Evolutionary conservation across 768 basidiomycete species (phyloP).

Genomic region (Auricularia sp.): DNA sequence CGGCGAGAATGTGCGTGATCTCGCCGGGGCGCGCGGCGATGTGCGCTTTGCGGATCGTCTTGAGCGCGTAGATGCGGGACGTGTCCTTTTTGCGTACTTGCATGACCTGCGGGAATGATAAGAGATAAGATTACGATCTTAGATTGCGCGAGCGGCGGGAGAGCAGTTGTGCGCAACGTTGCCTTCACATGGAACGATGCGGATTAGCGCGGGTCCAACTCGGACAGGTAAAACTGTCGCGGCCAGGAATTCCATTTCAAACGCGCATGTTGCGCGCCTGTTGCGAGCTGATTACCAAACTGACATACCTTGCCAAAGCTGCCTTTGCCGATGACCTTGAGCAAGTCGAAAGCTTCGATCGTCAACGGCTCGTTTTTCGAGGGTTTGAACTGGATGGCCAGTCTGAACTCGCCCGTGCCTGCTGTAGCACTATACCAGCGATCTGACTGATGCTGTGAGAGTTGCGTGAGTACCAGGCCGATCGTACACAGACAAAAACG

Average conservation of each 20-base stretch:
- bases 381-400: slow-evolving; percentile 91
- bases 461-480: neutral
- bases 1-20: slow-evolving; percentile 95
- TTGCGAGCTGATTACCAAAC: neutral
- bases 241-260: too few relatives aligned
- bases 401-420: slow-evolving; percentile 85
- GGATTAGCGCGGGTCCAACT: too few relatives aligned
- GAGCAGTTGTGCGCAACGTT: too few relatives aligned
- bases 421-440: slow-evolving; percentile 82
- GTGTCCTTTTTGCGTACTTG: slow-evolving; percentile 99
- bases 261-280: too few relatives aligned
- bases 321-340: slow-evolving; percentile 97
- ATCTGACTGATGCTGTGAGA: slow-evolving; percentile 63
- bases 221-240: too few relatives aligned
- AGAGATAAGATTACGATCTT: too few relatives aligned
- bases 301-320: slow-evolving; percentile 81
- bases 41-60: slow-evolving; percentile 96
- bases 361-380: slow-evolving; percentile 67
- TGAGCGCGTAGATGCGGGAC: slow-evolving; percentile 91
- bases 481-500: slow-evolving; percentile 15
- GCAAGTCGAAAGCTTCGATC: slow-evolving; percentile 93
- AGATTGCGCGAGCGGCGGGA: too few relatives aligned
- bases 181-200: too few relatives aligned
- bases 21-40: slow-evolving; percentile 94
- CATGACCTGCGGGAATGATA: slow-evolving; percentile 36